These are phyloP conservation scores for Flagelloscypha sp. DNA, from an alignment of 768 basidiomycete species.

Conservation along the genomic window DNA sequence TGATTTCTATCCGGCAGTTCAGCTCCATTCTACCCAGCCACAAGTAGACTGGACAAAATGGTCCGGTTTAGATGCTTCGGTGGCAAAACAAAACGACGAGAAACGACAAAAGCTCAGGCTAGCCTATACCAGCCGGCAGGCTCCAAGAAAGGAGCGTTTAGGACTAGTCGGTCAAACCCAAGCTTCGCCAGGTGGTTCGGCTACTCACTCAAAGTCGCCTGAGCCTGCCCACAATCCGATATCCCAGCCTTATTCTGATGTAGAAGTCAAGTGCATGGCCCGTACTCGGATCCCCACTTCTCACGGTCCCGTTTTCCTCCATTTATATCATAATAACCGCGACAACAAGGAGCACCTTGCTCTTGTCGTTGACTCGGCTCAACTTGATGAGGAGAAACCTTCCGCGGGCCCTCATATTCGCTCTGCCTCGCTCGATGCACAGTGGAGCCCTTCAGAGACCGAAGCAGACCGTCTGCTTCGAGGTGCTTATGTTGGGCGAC, in stretches of 20 bases:
- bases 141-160: constrained; percentile 57
- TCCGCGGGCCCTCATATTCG: constrained; percentile 59
- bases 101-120: constrained; percentile 37
- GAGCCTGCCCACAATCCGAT: constrained; percentile 17
- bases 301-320: constrained; percentile 87
- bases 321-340: constrained; percentile 88
- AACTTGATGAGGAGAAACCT: constrained; percentile 46
- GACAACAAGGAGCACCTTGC: constrained; percentile 96
- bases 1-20: constrained; percentile 59
- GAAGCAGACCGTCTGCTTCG: constrained; percentile 89
- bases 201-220: constrained; percentile 34
- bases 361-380: constrained; percentile 86
- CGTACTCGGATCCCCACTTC: constrained; percentile 96
- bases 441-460: constrained; percentile 81
- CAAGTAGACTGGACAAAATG: constrained; percentile 55
- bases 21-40: constrained; percentile 42
- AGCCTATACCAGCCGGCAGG: constrained; percentile 68
- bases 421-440: constrained; percentile 69
- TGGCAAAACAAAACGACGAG: no score
- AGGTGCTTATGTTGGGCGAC: constrained; percentile 86
- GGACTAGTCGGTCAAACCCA: constrained; percentile 44
- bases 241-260: constrained; percentile 19
- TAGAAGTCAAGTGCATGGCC: constrained; percentile 90
- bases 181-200: constrained; percentile 28
- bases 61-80: constrained; percentile 31